Conservation (phyloP, 108 stramenopile genomes). For the Heterococcus sp. region DNA sequence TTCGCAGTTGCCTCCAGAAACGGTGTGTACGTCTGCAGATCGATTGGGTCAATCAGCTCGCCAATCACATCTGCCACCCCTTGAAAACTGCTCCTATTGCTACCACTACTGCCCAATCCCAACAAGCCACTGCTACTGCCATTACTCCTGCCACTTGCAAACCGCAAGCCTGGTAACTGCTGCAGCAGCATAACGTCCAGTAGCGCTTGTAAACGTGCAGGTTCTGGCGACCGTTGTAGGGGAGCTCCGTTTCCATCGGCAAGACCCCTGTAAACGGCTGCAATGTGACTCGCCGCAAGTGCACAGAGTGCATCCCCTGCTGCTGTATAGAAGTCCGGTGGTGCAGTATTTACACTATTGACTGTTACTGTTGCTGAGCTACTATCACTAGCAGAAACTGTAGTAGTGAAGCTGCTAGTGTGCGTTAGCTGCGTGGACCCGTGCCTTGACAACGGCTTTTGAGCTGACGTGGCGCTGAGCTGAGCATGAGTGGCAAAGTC, state of each 20-base stretch:
- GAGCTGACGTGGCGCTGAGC: not conserved
- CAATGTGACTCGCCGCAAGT: not conserved
- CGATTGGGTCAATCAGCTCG: not conserved
- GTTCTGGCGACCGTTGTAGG: not conserved
- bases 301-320: not conserved
- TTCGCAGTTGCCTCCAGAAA: not conserved
- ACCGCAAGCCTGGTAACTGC: not conserved
- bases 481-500: not conserved
- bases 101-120: not conserved
- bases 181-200: not conserved
- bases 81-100: no score
- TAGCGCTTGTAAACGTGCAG: not conserved
- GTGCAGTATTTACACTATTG: not conserved
- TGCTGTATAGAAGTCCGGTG: not conserved
- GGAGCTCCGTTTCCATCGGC: not conserved
- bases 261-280: not conserved
- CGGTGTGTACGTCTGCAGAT: not conserved
- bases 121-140: not conserved
- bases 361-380: not conserved
- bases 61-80: not conserved
- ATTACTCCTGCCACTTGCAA: not conserved
- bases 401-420: not conserved
- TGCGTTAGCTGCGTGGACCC: not conserved
- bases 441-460: not conserved
- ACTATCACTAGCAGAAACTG: not conserved